Evolutionary conservation across 2,329 filamentous ascomycete genomes (phyloP), one percentile per base, ranked within the genome.

Genomic region (Hymenoscyphus salicellus): DNA sequence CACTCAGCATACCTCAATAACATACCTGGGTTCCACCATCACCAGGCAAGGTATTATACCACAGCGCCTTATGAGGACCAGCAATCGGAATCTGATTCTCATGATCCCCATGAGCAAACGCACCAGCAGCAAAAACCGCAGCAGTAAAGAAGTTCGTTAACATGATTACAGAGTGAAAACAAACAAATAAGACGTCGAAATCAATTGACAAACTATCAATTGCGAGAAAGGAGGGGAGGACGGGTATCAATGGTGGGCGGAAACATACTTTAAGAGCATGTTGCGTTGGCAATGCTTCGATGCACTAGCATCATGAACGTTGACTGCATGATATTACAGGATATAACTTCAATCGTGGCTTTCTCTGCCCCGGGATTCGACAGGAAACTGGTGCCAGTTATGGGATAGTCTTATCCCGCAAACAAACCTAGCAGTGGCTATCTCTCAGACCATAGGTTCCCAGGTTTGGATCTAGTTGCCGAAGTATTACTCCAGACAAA

Each of bases 81-180:
- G 67, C 64, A 55, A 75, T 75, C 56, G 72, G 70, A 28, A 72
- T 58, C 58, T 75, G 74, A 30, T 69, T 60, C 90, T 93, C 74
- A 96, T 98, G 91, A 83, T 97, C 43, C 90, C 92, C 62, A 89
- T 97, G 84, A 94, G 92, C 84, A 91, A 97, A 79, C 90, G 96
- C 75, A 96, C 91, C 75, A 57, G 68, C 62, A 59, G 68, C 71
- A 64, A 75, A 61, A 32, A 66, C 56, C 56, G 68, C 72, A 55
- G 69, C 63, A 36, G 68, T 61, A 55, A 74, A 56, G 63, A 73
- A 59, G 26, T 71, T 69, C 20, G 69, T 59, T 32, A 74, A 67
- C 74, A 75, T 75, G 61, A 62, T 71, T 63, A 20, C 3, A 23
- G 3, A 23, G 7, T 52, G n/a, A 14, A 8, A 26, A 16, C 17